Percentiles rank a stretch among this genome's conserved stretches.
phyloP scores from a whole-genome alignment of 2,329 filamentous ascomycete genomes.

The Elsinoe necatrix region DNA sequence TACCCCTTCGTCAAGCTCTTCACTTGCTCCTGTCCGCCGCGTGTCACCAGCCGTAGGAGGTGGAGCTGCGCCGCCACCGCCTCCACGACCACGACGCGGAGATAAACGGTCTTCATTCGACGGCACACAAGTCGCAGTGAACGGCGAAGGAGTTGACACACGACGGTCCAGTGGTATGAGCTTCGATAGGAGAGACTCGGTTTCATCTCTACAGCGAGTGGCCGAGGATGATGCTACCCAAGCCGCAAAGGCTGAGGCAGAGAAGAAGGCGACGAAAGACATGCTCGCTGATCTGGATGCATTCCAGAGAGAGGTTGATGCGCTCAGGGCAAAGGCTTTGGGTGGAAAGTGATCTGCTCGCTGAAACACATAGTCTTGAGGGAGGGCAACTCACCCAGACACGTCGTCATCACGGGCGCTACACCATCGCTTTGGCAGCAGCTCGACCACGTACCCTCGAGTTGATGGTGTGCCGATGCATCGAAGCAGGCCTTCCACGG shows the following conservation, averaged over 20 bases:
- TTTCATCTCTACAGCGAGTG: conserved; percentile 11
- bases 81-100: conserved; percentile 1
- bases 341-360: conserved; percentile 1
- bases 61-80: conserved; percentile 1
- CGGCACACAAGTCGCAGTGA: neutral
- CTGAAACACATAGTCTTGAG: no score
- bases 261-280: neutral
- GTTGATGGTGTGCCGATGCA: no score
- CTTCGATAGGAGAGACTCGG: conserved; percentile 11
- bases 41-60: conserved; percentile 2
- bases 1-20: conserved; percentile 14
- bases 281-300: conserved; percentile 16
- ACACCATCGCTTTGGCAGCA: no score
- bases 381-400: no score
- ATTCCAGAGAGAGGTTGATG: conserved; percentile 17
- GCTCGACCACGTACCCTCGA: no score
- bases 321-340: conserved; percentile 14
- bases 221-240: conserved; percentile 6
- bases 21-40: neutral
- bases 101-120: conserved; percentile 8
- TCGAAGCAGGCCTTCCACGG: neutral
- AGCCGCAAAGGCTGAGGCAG: neutral
- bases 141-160: neutral
- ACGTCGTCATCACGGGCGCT: no score
- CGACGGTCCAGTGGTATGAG: conserved; percentile 12